Conservation (phyloP, 768 basidiomycete genomes). For the Royoungia palumana region DNA sequence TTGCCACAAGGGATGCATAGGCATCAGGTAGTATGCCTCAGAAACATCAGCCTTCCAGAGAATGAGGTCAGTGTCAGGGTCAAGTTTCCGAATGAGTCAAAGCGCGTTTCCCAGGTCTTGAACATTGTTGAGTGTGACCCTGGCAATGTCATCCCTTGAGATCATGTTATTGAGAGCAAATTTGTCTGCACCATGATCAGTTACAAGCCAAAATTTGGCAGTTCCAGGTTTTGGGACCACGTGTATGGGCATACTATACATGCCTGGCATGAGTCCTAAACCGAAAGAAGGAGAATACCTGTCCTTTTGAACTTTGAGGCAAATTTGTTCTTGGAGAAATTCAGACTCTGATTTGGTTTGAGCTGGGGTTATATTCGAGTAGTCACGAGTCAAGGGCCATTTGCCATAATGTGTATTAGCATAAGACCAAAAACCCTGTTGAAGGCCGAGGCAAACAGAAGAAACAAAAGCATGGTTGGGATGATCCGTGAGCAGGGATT, state of each 20-base stretch:
- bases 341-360: no score
- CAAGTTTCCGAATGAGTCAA: rapidly evolving
- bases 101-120: conserved; percentile 26
- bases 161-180: conserved; percentile 36
- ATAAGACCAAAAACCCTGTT: no score
- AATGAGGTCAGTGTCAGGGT: not conserved
- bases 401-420: no score
- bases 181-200: conserved; percentile 36
- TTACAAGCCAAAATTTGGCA: conserved; percentile 35
- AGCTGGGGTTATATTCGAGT: no score
- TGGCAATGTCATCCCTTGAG: conserved; percentile 12
- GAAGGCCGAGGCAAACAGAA: no score
- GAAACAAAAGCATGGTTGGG: no score
- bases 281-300: no score
- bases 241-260: conserved; percentile 39
- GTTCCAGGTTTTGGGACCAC: conserved; percentile 43
- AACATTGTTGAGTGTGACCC: conserved; percentile 34
- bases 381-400: no score
- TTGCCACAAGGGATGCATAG: conserved; percentile 40
- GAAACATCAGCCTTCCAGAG: conserved; percentile 37
- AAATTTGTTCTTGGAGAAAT: no score
- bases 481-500: no score
- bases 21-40: conserved; percentile 36
- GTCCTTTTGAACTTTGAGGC: no score
- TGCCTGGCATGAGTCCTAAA: no score